Evolutionary conservation across 108 stramenopile genomes (phyloP).

Genomic region (Nitzschia sp.): DNA sequence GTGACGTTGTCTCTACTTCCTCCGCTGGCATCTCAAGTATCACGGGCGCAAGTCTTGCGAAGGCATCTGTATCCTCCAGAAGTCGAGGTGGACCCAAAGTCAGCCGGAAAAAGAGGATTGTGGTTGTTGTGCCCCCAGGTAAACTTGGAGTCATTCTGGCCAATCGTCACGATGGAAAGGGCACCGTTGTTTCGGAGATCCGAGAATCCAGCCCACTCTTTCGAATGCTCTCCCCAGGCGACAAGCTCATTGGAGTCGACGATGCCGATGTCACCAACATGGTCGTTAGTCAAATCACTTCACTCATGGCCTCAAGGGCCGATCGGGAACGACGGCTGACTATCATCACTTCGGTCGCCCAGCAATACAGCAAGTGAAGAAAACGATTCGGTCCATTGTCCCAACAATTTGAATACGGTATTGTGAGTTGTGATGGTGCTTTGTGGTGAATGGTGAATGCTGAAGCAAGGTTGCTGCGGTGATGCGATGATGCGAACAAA

Average conservation of each 20-base stretch:
- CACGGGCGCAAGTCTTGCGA: conserved; percentile 20
- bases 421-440: too few species aligned
- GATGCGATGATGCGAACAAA: not conserved
- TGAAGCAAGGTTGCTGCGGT: not conserved
- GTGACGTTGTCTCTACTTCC: conserved; percentile 11
- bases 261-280: conserved; percentile 58
- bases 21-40: conserved; percentile 25
- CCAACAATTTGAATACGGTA: too few species aligned
- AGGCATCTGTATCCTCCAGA: conserved; percentile 4
- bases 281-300: conserved; percentile 62
- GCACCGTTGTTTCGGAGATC: conserved; percentile 46
- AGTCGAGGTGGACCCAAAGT: conserved; percentile 4
- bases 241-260: conserved; percentile 46
- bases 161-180: conserved; percentile 52
- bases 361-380: conserved; percentile 6
- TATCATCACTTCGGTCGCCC: conserved; percentile 29
- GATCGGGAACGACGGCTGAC: conserved; percentile 49
- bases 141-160: conserved; percentile 76
- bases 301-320: conserved; percentile 47
- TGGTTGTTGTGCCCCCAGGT: conserved; percentile 58
- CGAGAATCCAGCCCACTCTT: conserved; percentile 27
- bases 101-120: conserved; percentile 16
- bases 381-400: not conserved
- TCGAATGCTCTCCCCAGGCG: conserved; percentile 40
- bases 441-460: too few species aligned